Evolutionary conservation across 2,329 filamentous ascomycete genomes (phyloP), one percentile per base, ranked within the genome.

Genomic region (Lecanicillium sp.): DNA sequence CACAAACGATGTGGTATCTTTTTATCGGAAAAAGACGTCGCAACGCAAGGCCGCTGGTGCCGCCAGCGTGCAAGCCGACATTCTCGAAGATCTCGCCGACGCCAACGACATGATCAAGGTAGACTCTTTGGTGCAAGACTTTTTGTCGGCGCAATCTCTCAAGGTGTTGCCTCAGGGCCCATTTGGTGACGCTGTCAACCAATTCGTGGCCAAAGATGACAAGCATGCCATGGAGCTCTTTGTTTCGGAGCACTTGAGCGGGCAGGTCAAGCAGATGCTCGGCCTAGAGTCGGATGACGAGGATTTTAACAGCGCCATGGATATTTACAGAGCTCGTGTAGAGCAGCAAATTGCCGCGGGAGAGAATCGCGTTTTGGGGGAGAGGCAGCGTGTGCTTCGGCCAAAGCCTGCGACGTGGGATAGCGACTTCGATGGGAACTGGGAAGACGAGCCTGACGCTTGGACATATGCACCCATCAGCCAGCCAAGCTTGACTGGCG

Each of bases 181-280:
- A 0, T 95, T 98, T 53, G 85, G 88, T 13, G 89, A 96, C 53
- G 92, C 92, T 0, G 87, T 98, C 5, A 82, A 80, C 33, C 85
- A 94, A 44, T 98, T 92, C 51, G 87, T 98, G 18, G 81, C 89
- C 56, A 96, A 96, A 49, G 87, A 95, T 48, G 92, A 98, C 64
- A 94, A 89, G 55, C 81, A 92, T 51, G 87, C 87, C 3, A 87
- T 96, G 80, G 80, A 89, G 53, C 67, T 79, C 31, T 90, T 90
- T 50, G 80, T 90, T 9, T 75, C 73, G 16, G 80, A 87, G 22
- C 83, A 81, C 12, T 64, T 90, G 3, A 70, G 75, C 3, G 77
- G 72, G 16, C 83, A 88, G 52, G 73, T 89, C 14, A 78, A 79
- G 48, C 74, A 83, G 45, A 70, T 90, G 51, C 66, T 89, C 25